Conservation (phyloP, 495 filamentous ascomycete species). For the Baudoinia panamericana region DNA sequence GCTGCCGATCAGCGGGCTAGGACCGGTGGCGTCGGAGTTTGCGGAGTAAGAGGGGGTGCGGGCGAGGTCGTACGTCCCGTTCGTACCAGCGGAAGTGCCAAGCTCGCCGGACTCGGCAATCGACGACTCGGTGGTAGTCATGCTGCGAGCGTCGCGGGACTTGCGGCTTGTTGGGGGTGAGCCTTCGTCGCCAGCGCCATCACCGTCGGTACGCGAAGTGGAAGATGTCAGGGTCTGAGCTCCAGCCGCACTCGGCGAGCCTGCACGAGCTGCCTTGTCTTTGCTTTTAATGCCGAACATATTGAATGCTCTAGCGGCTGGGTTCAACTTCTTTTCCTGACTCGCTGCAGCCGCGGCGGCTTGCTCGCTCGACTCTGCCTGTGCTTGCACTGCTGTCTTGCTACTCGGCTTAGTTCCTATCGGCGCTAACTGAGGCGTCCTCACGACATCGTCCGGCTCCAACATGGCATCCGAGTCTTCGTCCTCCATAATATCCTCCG, state of each 20-base stretch:
- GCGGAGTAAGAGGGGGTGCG: conserved; percentile 23
- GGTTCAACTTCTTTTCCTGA: conserved; percentile 25
- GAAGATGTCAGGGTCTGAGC: conserved; percentile 4
- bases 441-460: conserved; percentile 14
- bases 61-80: conserved; percentile 19
- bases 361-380: neutral
- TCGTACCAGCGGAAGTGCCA: conserved; percentile 15
- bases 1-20: neutral
- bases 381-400: neutral
- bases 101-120: conserved; percentile 8
- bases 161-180: conserved; percentile 23
- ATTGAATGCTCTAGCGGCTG: conserved; percentile 29
- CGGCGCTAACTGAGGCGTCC: conserved; percentile 25
- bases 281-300: conserved; percentile 25
- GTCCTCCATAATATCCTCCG: conserved; percentile 25
- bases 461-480: conserved; percentile 24
- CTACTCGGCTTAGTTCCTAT: conserved; percentile 28
- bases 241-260: neutral
- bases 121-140: conserved; percentile 25
- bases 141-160: conserved; percentile 25
- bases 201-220: neutral
- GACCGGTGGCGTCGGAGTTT: conserved; percentile 5
- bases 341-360: conserved; percentile 1
- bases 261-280: conserved; percentile 18
- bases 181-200: conserved; percentile 14